Conservation (phyloP, 805 yeast species). For the Jamesozyma lodderae region DNA sequence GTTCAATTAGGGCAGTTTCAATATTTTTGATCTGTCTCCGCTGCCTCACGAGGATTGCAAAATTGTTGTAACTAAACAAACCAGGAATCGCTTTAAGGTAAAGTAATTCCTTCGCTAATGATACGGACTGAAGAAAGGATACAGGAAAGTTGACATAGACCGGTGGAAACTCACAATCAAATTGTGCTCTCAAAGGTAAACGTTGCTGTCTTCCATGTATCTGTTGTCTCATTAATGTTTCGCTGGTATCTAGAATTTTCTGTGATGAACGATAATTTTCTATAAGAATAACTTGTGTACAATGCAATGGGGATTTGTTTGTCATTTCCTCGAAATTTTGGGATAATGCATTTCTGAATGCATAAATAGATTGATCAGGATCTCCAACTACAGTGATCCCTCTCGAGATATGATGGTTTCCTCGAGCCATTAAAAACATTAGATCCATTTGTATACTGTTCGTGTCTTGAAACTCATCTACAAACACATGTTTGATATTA, state of each 20-base stretch:
- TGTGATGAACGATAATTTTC: conserved; percentile 78
- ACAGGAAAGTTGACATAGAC: conserved; percentile 35
- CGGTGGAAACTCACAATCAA: conserved; percentile 37
- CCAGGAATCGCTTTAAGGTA: conserved; percentile 39
- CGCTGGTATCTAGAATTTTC: conserved; percentile 56
- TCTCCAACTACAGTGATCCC: conserved; percentile 89
- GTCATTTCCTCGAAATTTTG: conserved; percentile 55
- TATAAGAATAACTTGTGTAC: conserved; percentile 37
- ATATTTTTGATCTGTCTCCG: conserved; percentile 51
- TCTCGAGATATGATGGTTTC: conserved; percentile 33
- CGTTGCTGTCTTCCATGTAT: conserved; percentile 32
- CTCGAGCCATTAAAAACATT: conserved; percentile 43
- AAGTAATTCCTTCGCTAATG: conserved; percentile 47
- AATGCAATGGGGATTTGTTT: conserved; percentile 28
- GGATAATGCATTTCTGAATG: conserved; percentile 72
- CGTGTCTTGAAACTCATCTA: conserved; percentile 95
- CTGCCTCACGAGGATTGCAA: conserved; percentile 65
- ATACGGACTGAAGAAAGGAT: conserved; percentile 46
- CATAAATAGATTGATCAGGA: conserved; percentile 92
- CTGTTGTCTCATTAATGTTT: conserved; percentile 55
- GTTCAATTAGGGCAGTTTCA: conserved; percentile 51
- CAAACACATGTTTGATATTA: conserved; percentile 58
- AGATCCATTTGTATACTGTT: conserved; percentile 66
- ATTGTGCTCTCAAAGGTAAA: conserved; percentile 39
- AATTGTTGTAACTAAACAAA: conserved; percentile 44